Conservation (phyloP, 805 yeast species). For the Metschnikowia anglica region DNA sequence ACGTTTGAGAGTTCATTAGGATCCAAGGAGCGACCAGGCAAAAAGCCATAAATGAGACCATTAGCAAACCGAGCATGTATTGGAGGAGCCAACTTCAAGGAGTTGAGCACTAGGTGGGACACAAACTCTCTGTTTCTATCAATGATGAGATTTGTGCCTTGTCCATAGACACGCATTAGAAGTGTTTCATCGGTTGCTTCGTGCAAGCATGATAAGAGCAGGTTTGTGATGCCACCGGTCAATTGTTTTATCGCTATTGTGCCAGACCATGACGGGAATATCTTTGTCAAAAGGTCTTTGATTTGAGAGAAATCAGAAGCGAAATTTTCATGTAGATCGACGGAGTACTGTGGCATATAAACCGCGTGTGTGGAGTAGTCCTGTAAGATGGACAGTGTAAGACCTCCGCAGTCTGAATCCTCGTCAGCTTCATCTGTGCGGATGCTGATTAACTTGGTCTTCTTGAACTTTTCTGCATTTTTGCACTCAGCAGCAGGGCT, state of each 20-base stretch:
- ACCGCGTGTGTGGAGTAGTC: conserved; percentile 47
- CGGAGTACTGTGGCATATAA: conserved; percentile 45
- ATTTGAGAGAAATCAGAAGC: conserved; percentile 38
- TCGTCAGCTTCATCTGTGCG: conserved; percentile 5
- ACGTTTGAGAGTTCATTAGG: conserved; percentile 52
- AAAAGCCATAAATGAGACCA: conserved; percentile 69
- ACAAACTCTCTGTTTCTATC: conserved; percentile 74
- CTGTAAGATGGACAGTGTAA: conserved; percentile 16
- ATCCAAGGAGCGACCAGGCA: conserved; percentile 61
- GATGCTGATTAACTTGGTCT: background rate
- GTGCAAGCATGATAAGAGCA: conserved; percentile 51
- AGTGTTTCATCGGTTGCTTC: conserved; percentile 34
- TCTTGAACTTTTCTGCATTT: background rate
- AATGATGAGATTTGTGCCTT: conserved; percentile 68
- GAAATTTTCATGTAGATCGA: conserved; percentile 39
- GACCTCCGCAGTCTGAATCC: background rate
- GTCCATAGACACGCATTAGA: conserved; percentile 70
- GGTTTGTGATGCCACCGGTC: conserved; percentile 66
- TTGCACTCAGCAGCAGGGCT: background rate
- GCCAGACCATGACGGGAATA: conserved; percentile 46
- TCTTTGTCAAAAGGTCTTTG: conserved; percentile 36
- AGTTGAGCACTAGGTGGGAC: conserved; percentile 61
- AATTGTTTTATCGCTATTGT: conserved; percentile 42
- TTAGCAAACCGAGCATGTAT: conserved; percentile 67
- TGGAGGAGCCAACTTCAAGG: conserved; percentile 64